phyloP scores from a whole-genome alignment of 495 filamentous ascomycete genomes.

The Trichocladium uniseriatum region DNA sequence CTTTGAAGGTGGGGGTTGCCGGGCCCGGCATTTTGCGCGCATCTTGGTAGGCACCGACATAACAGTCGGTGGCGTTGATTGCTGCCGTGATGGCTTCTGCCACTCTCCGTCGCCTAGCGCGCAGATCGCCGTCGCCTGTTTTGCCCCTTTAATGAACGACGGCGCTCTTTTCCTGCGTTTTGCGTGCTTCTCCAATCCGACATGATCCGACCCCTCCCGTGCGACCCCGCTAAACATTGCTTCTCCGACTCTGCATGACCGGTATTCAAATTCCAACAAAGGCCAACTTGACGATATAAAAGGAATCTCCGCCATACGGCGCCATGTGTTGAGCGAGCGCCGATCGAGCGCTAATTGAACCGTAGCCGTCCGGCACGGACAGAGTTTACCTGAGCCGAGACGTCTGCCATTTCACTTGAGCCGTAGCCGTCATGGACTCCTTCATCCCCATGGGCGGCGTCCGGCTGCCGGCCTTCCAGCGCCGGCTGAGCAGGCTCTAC shows the following conservation, averaged over 20 bases:
- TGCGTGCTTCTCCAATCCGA: background rate
- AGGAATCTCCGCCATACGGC: no score
- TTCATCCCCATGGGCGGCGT: conserved; percentile 37
- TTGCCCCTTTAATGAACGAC: background rate
- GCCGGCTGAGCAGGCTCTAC: conserved; percentile 79
- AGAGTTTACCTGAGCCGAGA: no score
- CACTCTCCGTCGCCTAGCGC: background rate
- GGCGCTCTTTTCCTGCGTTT: background rate
- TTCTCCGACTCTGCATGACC: no score
- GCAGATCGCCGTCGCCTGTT: background rate
- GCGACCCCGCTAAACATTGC: no score
- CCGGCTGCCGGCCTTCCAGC: conserved; percentile 45
- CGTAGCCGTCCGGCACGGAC: no score
- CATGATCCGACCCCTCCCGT: no score
- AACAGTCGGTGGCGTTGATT: conserved; percentile 2
- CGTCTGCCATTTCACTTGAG: no score
- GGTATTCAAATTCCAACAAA: no score
- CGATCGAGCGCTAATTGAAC: no score
- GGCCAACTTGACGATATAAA: no score
- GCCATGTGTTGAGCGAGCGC: no score
- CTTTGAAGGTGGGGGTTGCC: no score
- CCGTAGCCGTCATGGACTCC: conserved; percentile 38
- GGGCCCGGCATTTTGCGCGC: background rate
- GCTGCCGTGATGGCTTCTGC: background rate
- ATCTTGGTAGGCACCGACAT: conserved; percentile 25